These are phyloP conservation scores for Diaporthe caulivora DNA, from an alignment of 2,329 filamentous ascomycete species.

Conservation along the genomic window DNA sequence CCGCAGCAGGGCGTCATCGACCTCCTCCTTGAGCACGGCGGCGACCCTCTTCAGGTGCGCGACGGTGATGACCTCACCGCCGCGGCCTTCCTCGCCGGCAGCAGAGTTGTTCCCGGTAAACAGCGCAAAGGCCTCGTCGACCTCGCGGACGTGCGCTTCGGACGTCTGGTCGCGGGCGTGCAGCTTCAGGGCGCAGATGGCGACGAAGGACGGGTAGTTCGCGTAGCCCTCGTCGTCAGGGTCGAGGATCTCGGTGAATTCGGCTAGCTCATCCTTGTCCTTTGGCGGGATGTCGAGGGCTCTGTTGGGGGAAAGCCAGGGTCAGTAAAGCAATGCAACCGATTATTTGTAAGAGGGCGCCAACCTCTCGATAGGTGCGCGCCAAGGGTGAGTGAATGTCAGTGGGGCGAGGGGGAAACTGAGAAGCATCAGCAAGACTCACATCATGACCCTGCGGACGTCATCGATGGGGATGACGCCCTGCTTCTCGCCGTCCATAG, in stretches of 20 bases:
- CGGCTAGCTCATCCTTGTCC: slow-evolving; percentile 74
- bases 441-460: slow-evolving; percentile 81
- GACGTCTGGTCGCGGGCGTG: slow-evolving; percentile 69
- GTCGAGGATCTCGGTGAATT: slow-evolving; percentile 85
- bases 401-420: neutral
- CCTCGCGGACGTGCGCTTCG: slow-evolving; percentile 72
- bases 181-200: slow-evolving; percentile 89
- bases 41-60: slow-evolving; percentile 84
- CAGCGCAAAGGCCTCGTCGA: slow-evolving; percentile 84
- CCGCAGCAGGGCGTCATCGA: slow-evolving; percentile 84
- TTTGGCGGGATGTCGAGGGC: slow-evolving; percentile 83
- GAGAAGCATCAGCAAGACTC: slow-evolving; percentile 48
- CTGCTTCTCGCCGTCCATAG: slow-evolving; percentile 78
- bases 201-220: slow-evolving; percentile 84
- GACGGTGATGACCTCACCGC: slow-evolving; percentile 75
- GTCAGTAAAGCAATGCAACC: neutral
- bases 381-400: neutral
- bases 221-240: slow-evolving; percentile 84
- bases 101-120: slow-evolving; percentile 66
- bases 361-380: neutral
- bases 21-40: slow-evolving; percentile 83
- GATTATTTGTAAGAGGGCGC: neutral
- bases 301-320: slow-evolving; percentile 55
- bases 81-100: neutral
- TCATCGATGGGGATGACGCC: slow-evolving; percentile 77